Percentiles rank a stretch among this genome's conserved stretches.
phyloP scores from a whole-genome alignment of 2,329 filamentous ascomycete species.

The Magnaporthiopsis incrustans region DNA sequence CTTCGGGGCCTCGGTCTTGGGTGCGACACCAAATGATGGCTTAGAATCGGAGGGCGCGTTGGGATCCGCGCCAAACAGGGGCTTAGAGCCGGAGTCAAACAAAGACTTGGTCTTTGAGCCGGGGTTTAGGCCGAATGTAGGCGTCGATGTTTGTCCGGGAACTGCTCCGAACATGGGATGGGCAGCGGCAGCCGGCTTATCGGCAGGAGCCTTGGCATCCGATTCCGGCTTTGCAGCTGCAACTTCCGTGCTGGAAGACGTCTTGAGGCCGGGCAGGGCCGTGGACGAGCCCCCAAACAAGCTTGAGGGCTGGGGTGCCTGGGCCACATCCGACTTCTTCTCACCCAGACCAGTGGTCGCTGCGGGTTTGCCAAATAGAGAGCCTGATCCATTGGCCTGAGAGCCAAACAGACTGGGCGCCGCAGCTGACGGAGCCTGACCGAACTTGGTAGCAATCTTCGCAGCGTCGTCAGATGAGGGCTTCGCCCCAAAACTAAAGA shows the following conservation, averaged over 20 bases:
- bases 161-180: conserved; percentile 6
- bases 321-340: not conserved
- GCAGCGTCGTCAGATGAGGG: conserved; percentile 8
- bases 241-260: not conserved
- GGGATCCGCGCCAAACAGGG: conserved; percentile 10
- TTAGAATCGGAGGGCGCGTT: conserved; percentile 9
- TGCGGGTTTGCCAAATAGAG: not conserved
- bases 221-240: not conserved
- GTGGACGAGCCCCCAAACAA: not conserved
- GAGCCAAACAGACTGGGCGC: conserved; percentile 2
- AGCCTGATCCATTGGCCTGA: not conserved
- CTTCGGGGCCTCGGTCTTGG: conserved; percentile 14
- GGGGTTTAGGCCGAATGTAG: not conserved
- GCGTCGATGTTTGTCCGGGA: conserved; percentile 1
- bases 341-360: not conserved
- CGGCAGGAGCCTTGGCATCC: not conserved
- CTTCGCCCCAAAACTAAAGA: conserved; percentile 10
- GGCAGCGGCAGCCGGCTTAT: not conserved
- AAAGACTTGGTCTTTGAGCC: conserved; percentile 10
- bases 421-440: not conserved
- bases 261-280: not conserved
- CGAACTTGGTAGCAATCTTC: not conserved
- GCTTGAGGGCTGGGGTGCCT: not conserved
- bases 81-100: conserved; percentile 12
- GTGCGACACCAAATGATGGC: conserved; percentile 27